A percentile compares a stretch with the other conserved stretches of the same genome.
Conservation (phyloP, 352 stramenopile genomes). For the Globisporangium spinosum region DNA sequence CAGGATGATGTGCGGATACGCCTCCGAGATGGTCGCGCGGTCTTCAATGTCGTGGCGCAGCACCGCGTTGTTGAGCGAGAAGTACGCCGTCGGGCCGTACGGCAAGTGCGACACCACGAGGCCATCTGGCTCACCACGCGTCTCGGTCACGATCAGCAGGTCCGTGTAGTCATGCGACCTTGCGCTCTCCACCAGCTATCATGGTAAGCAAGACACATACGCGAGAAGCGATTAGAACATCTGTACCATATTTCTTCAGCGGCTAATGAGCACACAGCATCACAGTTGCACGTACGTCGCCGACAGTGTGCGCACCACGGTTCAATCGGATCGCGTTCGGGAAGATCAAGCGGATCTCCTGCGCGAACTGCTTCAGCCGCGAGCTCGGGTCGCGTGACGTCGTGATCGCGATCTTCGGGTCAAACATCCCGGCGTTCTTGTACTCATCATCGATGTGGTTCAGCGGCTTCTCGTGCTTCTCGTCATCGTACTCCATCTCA, state of each 20-base stretch:
- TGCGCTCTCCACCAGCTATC: conserved; percentile 95
- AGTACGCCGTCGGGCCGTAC: conserved; percentile 98
- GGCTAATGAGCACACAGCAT: neutral
- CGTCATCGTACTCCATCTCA: conserved; percentile 92
- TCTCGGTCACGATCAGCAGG: conserved; percentile 98
- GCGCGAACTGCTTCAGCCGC: conserved; percentile 99
- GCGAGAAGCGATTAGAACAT: neutral
- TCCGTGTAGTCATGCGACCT: conserved; percentile 97
- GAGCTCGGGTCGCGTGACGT: conserved; percentile 96
- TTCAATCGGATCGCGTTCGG: conserved; percentile 98
- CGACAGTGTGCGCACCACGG: conserved; percentile 93
- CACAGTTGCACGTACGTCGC: conserved; percentile 44
- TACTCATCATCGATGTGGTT: conserved; percentile 99
- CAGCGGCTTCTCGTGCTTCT: conserved; percentile 81
- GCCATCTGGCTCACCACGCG: conserved; percentile 97
- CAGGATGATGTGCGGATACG: conserved; percentile 96
- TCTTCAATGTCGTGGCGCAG: conserved; percentile 99
- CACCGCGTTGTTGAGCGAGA: conserved; percentile 96
- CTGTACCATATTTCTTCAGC: neutral
- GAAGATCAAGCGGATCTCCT: conserved; percentile 98
- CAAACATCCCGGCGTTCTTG: conserved; percentile 94
- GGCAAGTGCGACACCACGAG: conserved; percentile 98
- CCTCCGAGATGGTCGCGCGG: conserved; percentile 88
- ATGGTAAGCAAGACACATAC: conserved; percentile 19
- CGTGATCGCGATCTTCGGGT: conserved; percentile 98